Evolutionary conservation across 2,329 filamentous ascomycete species (phyloP).

Genomic region (Huntiella moniliformis): DNA sequence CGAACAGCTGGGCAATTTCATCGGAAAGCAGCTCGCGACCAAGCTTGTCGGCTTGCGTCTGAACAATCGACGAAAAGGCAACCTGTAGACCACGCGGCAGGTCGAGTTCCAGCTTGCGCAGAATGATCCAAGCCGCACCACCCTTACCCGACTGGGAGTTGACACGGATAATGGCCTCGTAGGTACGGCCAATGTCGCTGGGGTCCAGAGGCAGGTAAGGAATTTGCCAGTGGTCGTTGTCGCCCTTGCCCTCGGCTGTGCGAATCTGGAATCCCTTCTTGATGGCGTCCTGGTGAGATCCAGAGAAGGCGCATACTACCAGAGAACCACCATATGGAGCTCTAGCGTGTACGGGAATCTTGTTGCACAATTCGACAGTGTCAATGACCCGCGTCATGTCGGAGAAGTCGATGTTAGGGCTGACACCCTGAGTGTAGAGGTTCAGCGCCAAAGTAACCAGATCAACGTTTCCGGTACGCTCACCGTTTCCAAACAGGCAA

Average conservation of each 20-base stretch:
- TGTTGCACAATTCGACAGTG: slow-evolving; percentile 79
- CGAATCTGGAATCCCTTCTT: slow-evolving; percentile 74
- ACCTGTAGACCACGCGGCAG: slow-evolving; percentile 83
- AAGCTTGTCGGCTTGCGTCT: slow-evolving; percentile 58
- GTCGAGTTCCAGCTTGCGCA: slow-evolving; percentile 74
- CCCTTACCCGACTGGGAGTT: slow-evolving; percentile 95
- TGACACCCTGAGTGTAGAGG: slow-evolving; percentile 82
- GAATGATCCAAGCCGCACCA: slow-evolving; percentile 84
- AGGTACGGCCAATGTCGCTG: slow-evolving; percentile 83
- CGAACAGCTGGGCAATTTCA: slow-evolving; percentile 79
- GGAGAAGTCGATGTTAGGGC: slow-evolving; percentile 76
- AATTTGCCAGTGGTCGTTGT: slow-evolving; percentile 59
- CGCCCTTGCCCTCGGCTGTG: slow-evolving; percentile 35
- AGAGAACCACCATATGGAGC: slow-evolving; percentile 82
- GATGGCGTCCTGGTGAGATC: slow-evolving; percentile 88
- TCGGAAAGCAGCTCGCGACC: slow-evolving; percentile 66
- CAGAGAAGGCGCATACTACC: slow-evolving; percentile 82
- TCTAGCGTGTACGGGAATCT: slow-evolving; percentile 79
- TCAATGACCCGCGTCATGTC: slow-evolving; percentile 74
- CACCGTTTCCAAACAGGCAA: slow-evolving; percentile 84
- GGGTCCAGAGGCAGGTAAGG: slow-evolving; percentile 90
- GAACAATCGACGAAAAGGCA: slow-evolving; percentile 75
- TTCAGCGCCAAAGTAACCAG: slow-evolving; percentile 84
- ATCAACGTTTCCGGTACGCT: slow-evolving; percentile 90
- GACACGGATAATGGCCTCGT: slow-evolving; percentile 94